Evolutionary conservation across 75 land plant species (phyloP).

Genomic region (Chamaecyparis obtusa): DNA sequence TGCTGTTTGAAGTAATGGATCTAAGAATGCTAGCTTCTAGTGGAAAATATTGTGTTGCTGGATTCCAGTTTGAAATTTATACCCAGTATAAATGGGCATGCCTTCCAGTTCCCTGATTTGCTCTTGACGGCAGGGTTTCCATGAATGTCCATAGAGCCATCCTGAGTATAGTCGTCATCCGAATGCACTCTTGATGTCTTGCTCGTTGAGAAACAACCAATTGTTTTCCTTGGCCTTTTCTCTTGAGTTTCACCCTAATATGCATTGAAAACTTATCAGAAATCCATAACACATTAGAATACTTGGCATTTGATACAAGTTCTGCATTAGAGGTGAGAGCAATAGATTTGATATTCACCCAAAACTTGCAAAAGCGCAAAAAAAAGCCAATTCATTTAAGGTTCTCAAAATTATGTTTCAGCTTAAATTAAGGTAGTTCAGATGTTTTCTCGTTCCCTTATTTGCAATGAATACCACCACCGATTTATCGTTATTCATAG

Average conservation of each 20-base stretch:
- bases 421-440: neutral
- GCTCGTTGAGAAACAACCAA: neutral
- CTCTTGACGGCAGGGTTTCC: constrained; percentile 48
- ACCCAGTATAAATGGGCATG: constrained; percentile 71
- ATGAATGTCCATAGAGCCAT: constrained; percentile 54
- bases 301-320: neutral
- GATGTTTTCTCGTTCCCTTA: neutral
- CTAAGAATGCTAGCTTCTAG: neutral
- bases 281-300: neutral
- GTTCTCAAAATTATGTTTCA: neutral
- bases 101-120: constrained; percentile 68
- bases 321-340: neutral
- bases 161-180: constrained; percentile 35
- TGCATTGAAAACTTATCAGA: neutral
- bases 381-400: neutral
- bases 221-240: neutral
- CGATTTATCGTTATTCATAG: neutral
- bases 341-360: neutral
- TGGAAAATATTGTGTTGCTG: neutral
- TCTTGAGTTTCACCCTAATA: neutral
- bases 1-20: neutral
- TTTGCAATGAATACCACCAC: neutral
- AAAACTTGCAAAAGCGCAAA: neutral
- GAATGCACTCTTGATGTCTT: neutral
- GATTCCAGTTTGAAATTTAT: neutral